A percentile compares a stretch with the other conserved stretches of the same genome.
Evolutionary conservation across 495 filamentous ascomycete species (phyloP).

Genomic region (Stereocaulon alpinum): DNA sequence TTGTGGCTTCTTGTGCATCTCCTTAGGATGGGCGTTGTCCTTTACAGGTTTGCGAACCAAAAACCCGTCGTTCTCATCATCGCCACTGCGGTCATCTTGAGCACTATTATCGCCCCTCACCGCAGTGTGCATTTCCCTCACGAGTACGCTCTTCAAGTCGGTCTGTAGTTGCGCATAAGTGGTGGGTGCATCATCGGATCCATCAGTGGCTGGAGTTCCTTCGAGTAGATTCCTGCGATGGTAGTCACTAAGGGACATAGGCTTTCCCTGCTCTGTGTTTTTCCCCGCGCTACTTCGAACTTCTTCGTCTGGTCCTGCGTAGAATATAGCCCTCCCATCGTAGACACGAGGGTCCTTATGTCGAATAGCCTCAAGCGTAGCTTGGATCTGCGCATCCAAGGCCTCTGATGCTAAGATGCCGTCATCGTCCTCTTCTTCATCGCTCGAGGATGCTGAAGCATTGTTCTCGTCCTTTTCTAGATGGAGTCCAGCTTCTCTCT

Average conservation of each 20-base stretch:
- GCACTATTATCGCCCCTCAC: constrained; percentile 31
- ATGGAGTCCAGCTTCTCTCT: constrained; percentile 23
- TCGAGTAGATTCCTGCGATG: constrained; percentile 75
- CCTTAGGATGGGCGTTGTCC: constrained; percentile 27
- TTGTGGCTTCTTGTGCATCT: constrained; percentile 27
- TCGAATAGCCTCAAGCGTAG: constrained; percentile 74
- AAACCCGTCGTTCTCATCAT: constrained; percentile 63
- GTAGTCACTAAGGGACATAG: constrained; percentile 81
- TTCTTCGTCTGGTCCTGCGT: constrained; percentile 47
- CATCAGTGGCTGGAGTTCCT: constrained; percentile 47
- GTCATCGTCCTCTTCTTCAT: constrained; percentile 82
- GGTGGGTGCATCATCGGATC: constrained; percentile 40
- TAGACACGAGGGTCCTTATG: constrained; percentile 86
- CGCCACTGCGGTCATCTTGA: constrained; percentile 40
- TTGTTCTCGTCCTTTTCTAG: constrained; percentile 31
- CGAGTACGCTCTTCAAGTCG: constrained; percentile 60
- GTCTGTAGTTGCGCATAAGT: constrained; percentile 84
- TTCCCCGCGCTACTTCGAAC: constrained; percentile 27
- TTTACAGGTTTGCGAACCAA: constrained; percentile 44
- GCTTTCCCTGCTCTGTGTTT: constrained; percentile 55
- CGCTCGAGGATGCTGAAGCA: constrained; percentile 47
- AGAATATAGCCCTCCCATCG: constrained; percentile 69
- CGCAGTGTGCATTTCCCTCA: constrained; percentile 68
- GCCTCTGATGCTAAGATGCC: constrained; percentile 70
- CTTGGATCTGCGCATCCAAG: constrained; percentile 77